phyloP scores from a whole-genome alignment of 2,329 filamentous ascomycete genomes.

The Aspergillus tubingensis region DNA sequence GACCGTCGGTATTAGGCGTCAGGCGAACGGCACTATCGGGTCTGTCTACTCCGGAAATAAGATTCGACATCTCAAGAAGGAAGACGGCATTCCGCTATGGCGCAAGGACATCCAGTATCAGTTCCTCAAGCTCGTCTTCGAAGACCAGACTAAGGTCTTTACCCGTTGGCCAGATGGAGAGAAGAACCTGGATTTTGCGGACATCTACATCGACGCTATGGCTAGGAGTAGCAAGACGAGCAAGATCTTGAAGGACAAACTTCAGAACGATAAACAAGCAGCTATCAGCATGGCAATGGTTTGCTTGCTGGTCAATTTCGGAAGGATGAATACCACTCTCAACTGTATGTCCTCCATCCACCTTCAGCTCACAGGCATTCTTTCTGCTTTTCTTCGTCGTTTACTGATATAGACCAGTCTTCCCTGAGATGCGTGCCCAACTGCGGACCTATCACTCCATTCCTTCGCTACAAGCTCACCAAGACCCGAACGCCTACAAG shows the following conservation, averaged over 20 bases:
- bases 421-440: slow-evolving; percentile 98
- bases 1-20: slow-evolving; percentile 57
- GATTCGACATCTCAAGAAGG: slow-evolving; percentile 67
- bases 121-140: slow-evolving; percentile 64
- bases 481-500: slow-evolving; percentile 95
- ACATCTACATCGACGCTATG: slow-evolving; percentile 98
- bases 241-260: slow-evolving; percentile 95
- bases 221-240: slow-evolving; percentile 98
- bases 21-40: slow-evolving; percentile 65
- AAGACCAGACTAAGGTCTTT: slow-evolving; percentile 69
- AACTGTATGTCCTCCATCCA: slow-evolving; percentile 68
- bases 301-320: slow-evolving; percentile 93
- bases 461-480: slow-evolving; percentile 89
- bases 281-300: slow-evolving; percentile 99
- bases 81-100: slow-evolving; percentile 67
- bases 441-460: slow-evolving; percentile 97
- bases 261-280: slow-evolving; percentile 85
- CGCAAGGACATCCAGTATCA: slow-evolving; percentile 68
- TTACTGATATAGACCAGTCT: slow-evolving; percentile 63
- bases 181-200: slow-evolving; percentile 76
- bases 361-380: slow-evolving; percentile 5
- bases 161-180: slow-evolving; percentile 86
- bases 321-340: slow-evolving; percentile 96
- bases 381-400: background rate
- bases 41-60: slow-evolving; percentile 69